Percentiles rank a stretch among this genome's conserved stretches.
Conservation (phyloP, 2,329 filamentous ascomycete species). For the Phoma sp. region DNA sequence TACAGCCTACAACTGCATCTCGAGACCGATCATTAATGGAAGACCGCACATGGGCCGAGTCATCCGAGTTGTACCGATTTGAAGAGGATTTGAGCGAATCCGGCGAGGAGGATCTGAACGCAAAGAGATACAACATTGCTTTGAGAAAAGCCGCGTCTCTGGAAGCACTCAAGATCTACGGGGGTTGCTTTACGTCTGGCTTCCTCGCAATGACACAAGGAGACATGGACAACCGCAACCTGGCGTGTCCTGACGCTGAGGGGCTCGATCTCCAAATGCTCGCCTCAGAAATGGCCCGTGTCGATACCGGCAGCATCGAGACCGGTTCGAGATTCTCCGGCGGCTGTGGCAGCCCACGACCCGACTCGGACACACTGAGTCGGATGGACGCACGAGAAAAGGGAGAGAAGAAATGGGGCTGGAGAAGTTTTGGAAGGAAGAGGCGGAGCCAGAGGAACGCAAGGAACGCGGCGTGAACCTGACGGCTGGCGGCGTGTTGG, state of each 20-base stretch:
- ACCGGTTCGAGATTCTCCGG: conserved; percentile 19
- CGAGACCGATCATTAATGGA: conserved; percentile 23
- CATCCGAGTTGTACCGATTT: conserved; percentile 25
- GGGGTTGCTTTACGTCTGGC: conserved; percentile 41
- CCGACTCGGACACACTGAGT: conserved; percentile 44
- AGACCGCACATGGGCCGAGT: conserved; percentile 21
- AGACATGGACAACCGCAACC: conserved; percentile 27
- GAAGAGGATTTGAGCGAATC: conserved; percentile 30
- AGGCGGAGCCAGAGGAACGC: conserved; percentile 23
- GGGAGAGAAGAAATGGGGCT: conserved; percentile 27
- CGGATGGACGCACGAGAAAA: conserved; percentile 20
- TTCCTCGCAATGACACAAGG: conserved; percentile 36
- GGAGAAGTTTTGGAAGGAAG: conserved; percentile 30
- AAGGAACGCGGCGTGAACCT: conserved; percentile 12
- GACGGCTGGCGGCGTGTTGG: background rate
- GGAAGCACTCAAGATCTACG: conserved; percentile 43
- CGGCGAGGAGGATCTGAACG: conserved; percentile 31
- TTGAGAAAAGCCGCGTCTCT: conserved; percentile 33
- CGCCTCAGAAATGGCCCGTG: conserved; percentile 34
- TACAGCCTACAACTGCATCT: conserved; percentile 17
- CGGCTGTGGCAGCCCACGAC: conserved; percentile 33
- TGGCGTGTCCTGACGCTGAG: conserved; percentile 30
- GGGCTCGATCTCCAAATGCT: conserved; percentile 31
- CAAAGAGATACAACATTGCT: conserved; percentile 25
- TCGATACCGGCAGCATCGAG: conserved; percentile 18